Evolutionary conservation across 352 stramenopile species (phyloP), one percentile per base, ranked within the genome.

Genomic region (Phytophthora idaei): DNA sequence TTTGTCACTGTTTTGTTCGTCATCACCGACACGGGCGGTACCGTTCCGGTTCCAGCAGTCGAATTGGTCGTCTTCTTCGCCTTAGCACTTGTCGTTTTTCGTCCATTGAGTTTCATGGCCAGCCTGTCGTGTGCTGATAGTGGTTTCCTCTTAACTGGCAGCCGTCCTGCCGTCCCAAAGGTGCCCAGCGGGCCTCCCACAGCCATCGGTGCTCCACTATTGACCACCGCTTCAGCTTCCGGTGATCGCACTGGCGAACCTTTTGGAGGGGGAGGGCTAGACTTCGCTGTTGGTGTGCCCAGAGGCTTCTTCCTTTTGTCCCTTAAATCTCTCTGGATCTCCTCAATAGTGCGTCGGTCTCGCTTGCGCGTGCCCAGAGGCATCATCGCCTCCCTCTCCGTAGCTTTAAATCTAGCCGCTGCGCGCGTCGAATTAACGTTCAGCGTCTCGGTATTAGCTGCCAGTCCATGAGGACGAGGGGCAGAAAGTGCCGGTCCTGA

Each of bases 321-420:
- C 48, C 84, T 68, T 21, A 95, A 60, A 57, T 95, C 88, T 52
- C 85, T 73, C 57, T 95, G 88, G 55, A 95, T 95, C 64, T 95
- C 84, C 48, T 95, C 88, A 57, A 95, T 95, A n/a, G 88, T 93
- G 21, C 88, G 85, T 57, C 88, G 84, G 51, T 95, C 88, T 46
- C 88, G 73, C 62, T 94, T 95, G 66, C 90, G 90, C 14, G 88
- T 95, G 45, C 85, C 85, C 8, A 95, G 70, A n/a, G 88, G 73
- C 80, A 92, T 93, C 66, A 95, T 67, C 5, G 70, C 77, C 34
- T 79, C 68, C 3, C 71, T 63, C 28, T 81, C 76, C 2, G 68
- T 48, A 44, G 71, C 72, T 50, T 85, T 84, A 51, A 94, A 93
- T 29, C 87, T 81, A 32, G 77, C 73, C 0, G 77, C 84, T 11